Percentiles rank a stretch among this genome's conserved stretches.
Conservation (phyloP, 192 early-diverging fungal genomes). For the Linnemannia hyalina region DNA sequence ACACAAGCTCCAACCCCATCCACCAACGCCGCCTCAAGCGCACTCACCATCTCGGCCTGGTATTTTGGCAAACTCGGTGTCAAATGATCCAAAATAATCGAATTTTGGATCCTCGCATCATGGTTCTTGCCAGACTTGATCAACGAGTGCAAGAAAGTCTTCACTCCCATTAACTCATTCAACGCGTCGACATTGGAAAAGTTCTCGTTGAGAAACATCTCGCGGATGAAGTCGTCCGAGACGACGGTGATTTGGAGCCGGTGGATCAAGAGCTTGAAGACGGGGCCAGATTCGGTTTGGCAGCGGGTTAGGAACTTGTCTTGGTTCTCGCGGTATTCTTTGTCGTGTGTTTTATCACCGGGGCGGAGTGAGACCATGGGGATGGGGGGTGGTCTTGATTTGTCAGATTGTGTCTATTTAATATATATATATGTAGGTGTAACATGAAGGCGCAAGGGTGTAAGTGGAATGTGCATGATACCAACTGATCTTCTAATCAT, state of each 20-base stretch:
- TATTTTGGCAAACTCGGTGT: constrained; percentile 39
- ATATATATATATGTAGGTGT: too few relatives aligned
- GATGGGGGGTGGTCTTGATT: neutral
- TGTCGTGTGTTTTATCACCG: constrained; percentile 14
- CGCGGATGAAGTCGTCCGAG: constrained; percentile 37
- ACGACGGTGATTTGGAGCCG: constrained; percentile 27
- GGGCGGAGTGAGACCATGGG: constrained; percentile 4
- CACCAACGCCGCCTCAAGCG: constrained; percentile 30
- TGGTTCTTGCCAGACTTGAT: constrained; percentile 22
- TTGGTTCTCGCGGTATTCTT: constrained; percentile 10
- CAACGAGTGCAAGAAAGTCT: constrained; percentile 9
- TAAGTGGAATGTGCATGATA: too few relatives aligned
- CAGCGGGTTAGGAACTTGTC: constrained; percentile 17
- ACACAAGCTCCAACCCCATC: neutral
- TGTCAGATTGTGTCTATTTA: neutral
- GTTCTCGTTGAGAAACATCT: constrained; percentile 38
- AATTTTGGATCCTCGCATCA: constrained; percentile 22
- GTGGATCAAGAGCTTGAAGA: constrained; percentile 31
- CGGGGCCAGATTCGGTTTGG: constrained; percentile 18
- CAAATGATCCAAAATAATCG: constrained; percentile 40
- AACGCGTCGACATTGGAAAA: constrained; percentile 34
- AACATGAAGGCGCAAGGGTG: neutral
- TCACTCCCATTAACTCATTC: constrained; percentile 34
- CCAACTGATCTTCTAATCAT: too few relatives aligned
- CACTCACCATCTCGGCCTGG: constrained; percentile 14